Evolutionary conservation across 2,329 filamentous ascomycete genomes (phyloP), one percentile per base, ranked within the genome.

Genomic region (Rhytidhysteron rufulum): DNA sequence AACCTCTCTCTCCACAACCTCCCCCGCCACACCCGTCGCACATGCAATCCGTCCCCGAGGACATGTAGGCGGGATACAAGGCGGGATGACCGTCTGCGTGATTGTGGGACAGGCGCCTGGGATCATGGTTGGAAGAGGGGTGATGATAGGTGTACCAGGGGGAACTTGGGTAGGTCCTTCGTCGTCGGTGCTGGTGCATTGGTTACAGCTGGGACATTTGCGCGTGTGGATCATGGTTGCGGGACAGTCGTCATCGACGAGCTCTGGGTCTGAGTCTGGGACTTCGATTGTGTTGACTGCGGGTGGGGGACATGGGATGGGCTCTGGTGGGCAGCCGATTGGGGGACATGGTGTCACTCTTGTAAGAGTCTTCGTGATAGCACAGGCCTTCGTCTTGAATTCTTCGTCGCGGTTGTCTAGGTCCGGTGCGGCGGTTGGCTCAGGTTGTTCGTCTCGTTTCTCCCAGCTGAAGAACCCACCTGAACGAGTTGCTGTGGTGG

Each of bases 51-150:
- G 10, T 10, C 27, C 34, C 5, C 39, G 9, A 5, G 52, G 49
- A 29, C 54, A 57, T 4, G 22, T 36, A 1, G 54, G 54, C 17
- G 49, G 46, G 2, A 47, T 38, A 34, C 54, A 57, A 9, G 42
- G 34, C 9, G 48, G 49, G 4, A 43, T 42, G 13, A 48, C 21
- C 1, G 40, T 50, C 4, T 25, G 21, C 0, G 51, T 55, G 3
- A 47, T 25, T 6, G 50, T 51, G 1, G 36, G 18, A 6, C 31
- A 32, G 7, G 13, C 16, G 27, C 24, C 19, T n/a, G n/a, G n/a
- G n/a, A n/a, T n/a, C n/a, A n/a, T n/a, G 4, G 29, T 16, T 9
- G 32, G 24, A 11, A 31, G 19, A 8, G n/a, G n/a, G n/a, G n/a
- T n/a, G n/a, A n/a, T n/a, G n/a, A n/a, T n/a, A n/a, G n/a, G n/a